Evolutionary conservation across 495 filamentous ascomycete species (phyloP).

Genomic region (Aspergillus cristatus): DNA sequence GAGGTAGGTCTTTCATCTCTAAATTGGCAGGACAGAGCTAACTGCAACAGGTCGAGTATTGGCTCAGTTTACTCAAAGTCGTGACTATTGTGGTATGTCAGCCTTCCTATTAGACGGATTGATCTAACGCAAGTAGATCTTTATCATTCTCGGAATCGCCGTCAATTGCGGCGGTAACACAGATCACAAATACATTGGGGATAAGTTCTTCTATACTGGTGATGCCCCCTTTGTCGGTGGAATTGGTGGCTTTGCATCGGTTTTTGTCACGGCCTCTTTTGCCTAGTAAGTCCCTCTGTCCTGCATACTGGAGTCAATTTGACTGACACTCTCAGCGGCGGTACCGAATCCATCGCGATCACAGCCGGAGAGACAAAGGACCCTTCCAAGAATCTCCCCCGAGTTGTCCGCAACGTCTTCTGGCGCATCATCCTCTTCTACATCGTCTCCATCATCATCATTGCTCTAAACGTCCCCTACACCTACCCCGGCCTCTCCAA

Average conservation of each 20-base stretch:
- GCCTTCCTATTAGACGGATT: neutral
- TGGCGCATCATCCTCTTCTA: slow-evolving; percentile 47
- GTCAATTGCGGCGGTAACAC: slow-evolving; percentile 44
- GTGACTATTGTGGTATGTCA: slow-evolving; percentile 42
- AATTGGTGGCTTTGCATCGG: slow-evolving; percentile 44
- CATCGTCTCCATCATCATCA: slow-evolving; percentile 38
- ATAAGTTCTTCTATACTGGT: slow-evolving; percentile 32
- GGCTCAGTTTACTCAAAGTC: slow-evolving; percentile 47
- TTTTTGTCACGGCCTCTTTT: slow-evolving; percentile 46
- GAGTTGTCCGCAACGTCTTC: slow-evolving; percentile 44
- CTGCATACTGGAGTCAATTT: neutral
- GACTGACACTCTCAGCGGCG: slow-evolving; percentile 28
- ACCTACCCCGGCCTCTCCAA: slow-evolving; percentile 34
- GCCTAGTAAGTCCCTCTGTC: slow-evolving; percentile 25
- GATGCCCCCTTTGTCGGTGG: slow-evolving; percentile 46
- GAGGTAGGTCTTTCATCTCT: slow-evolving; percentile 28
- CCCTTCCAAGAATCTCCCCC: slow-evolving; percentile 37
- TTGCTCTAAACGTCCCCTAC: slow-evolving; percentile 47
- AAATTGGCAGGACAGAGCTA: slow-evolving; percentile 1
- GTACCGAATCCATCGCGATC: slow-evolving; percentile 48
- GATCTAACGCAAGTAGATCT: slow-evolving; percentile 27
- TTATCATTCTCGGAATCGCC: slow-evolving; percentile 42
- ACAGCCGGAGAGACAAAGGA: slow-evolving; percentile 46
- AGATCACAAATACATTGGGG: slow-evolving; percentile 36
- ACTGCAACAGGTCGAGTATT: slow-evolving; percentile 39